phyloP scores from a whole-genome alignment of 2,329 filamentous ascomycete genomes.

The Aureobasidium sp. region DNA sequence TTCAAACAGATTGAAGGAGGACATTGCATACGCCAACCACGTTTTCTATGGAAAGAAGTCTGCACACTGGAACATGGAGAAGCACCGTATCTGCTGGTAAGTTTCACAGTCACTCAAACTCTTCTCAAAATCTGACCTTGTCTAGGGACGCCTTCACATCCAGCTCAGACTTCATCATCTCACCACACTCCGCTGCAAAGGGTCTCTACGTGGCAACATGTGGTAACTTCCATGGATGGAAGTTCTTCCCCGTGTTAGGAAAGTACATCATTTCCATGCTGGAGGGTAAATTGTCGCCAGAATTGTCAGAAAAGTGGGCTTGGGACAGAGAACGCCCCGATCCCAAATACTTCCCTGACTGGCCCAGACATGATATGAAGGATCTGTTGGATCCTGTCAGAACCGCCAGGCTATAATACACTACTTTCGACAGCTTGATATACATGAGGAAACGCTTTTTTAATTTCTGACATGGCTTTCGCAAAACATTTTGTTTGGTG shows the following conservation, averaged over 20 bases:
- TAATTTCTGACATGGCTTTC: background rate
- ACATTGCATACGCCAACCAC: slow-evolving; percentile 50
- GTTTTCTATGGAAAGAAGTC: slow-evolving; percentile 54
- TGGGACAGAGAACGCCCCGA: slow-evolving; percentile 56
- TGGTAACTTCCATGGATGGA: slow-evolving; percentile 36
- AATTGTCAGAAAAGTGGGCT: slow-evolving; percentile 45
- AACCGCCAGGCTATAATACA: slow-evolving; percentile 15
- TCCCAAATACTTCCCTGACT: slow-evolving; percentile 46
- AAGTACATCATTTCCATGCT: slow-evolving; percentile 31
- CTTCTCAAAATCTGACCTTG: slow-evolving; percentile 14
- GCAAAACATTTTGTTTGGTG: background rate
- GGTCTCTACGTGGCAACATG: slow-evolving; percentile 40
- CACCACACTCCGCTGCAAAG: slow-evolving; percentile 35
- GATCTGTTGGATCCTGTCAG: slow-evolving; percentile 38
- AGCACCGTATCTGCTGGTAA: slow-evolving; percentile 61
- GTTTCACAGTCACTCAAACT: slow-evolving; percentile 21
- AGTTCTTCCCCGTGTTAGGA: slow-evolving; percentile 32
- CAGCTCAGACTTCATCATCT: slow-evolving; percentile 46
- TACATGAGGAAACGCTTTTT: slow-evolving; percentile 10
- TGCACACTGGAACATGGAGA: slow-evolving; percentile 51
- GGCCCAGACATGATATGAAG: slow-evolving; percentile 51
- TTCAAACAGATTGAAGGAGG: slow-evolving; percentile 47
- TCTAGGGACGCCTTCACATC: slow-evolving; percentile 59
- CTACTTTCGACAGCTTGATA: slow-evolving; percentile 8
- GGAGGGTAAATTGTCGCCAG: slow-evolving; percentile 34